Evolutionary conservation across 306 rosid genomes (phyloP), one percentile per base, ranked within the genome.

Genomic region (Mimosa bimucronata): DNA sequence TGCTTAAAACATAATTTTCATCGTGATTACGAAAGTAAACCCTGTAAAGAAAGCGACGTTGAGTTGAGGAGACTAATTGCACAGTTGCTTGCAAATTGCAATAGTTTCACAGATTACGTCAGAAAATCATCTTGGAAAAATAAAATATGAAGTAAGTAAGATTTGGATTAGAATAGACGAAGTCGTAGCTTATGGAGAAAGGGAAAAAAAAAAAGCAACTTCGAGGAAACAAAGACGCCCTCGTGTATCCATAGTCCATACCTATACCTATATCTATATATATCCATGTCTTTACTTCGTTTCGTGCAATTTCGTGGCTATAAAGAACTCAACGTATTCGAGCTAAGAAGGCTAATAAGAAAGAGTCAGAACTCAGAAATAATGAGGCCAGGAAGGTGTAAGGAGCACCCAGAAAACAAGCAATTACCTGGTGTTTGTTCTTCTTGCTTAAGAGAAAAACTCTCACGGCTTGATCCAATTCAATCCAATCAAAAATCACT

Each of bases 371-470:
- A 23, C 38, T 34, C 38, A 34, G 38, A 34, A 34, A 34, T 34
- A 4, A 69, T 69, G 74, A 5, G 55, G 55, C 9, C 58, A 68
- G 71, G 1, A 28, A 81, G 80, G 38, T 92, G 97, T 89, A 88
- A 60, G 62, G 55, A 64, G 60, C 97, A 90, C 80, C 87, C 77
- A 34, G 77, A 79, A 38, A 45, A 73, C 78, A 85, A 79, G 9
- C 86, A 78, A 78, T 26, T 73, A 30, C 90, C 88, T 0, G 91
- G 92, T 8, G 90, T 92, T 69, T 90, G 97, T n/a, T 72, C 91
- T 25, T 75, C 61, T 58, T 92, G 97, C 60, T 84, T 92, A 0
- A 84, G 87, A 50, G 94, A 87, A 40, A 86, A 78, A 70, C 90
- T 92, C 9, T 87, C 85, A n/a, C 83, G 80, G 64, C 92, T 92